phyloP scores from a whole-genome alignment of 192 early-diverging fungal species.

The Backusella morwellensis region DNA sequence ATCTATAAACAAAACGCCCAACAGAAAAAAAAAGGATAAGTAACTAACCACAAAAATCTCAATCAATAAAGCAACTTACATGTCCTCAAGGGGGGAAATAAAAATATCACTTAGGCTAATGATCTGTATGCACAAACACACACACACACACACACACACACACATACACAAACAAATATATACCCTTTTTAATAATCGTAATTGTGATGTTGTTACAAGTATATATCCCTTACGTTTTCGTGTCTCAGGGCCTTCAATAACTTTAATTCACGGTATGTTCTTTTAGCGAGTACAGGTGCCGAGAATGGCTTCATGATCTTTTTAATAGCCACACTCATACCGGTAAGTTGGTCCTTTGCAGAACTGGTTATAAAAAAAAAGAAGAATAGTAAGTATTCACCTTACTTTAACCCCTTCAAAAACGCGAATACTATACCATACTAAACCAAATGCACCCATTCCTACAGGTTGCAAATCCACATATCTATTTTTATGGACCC shows the following conservation, averaged over 20 bases:
- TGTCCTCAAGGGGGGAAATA: slow-evolving; percentile 88
- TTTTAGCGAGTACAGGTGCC: slow-evolving; percentile 88
- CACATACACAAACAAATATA: background rate
- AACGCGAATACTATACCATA: slow-evolving; percentile 64
- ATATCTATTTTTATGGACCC: slow-evolving; percentile 54
- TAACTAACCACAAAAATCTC: background rate
- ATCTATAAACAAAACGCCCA: slow-evolving; percentile 39
- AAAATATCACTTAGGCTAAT: slow-evolving; percentile 92
- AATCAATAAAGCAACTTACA: slow-evolving; percentile 46
- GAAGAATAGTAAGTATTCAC: too few relatives aligned
- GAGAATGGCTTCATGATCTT: slow-evolving; percentile 96
- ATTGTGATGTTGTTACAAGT: background rate
- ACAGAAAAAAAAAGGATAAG: background rate
- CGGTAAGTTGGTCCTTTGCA: slow-evolving; percentile 82
- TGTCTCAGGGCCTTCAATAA: slow-evolving; percentile 90
- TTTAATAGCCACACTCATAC: slow-evolving; percentile 87
- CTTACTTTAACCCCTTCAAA: background rate
- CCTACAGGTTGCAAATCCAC: slow-evolving; percentile 91
- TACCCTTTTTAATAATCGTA: background rate
- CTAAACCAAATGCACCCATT: slow-evolving; percentile 96
- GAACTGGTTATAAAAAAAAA: slow-evolving; percentile 58
- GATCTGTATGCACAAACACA: slow-evolving; percentile 52
- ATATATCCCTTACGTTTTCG: slow-evolving; percentile 68
- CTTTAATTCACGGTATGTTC: slow-evolving; percentile 93
- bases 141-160: background rate